Evolutionary conservation across 73 alveolate species (phyloP).

Genomic region (Paramecium tetraurelia): DNA sequence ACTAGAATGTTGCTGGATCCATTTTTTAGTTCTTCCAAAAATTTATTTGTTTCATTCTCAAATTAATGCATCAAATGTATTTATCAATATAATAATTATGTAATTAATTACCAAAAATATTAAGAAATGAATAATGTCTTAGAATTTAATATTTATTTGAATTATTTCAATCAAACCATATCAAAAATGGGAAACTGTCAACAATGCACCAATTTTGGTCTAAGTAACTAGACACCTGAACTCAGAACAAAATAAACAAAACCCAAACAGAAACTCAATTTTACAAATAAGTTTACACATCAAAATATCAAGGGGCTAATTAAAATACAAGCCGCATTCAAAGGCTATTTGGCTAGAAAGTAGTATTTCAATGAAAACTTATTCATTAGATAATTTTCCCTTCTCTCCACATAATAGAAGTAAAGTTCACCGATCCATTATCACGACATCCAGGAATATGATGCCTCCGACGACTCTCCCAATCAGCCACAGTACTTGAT

Average conservation of each 20-base stretch:
- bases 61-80: background rate
- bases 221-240: background rate
- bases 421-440: background rate
- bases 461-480: background rate
- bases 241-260: background rate
- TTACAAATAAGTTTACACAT: background rate
- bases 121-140: background rate
- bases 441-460: background rate
- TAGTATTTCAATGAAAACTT: background rate
- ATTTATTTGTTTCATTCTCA: conserved; percentile 30
- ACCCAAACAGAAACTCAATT: background rate
- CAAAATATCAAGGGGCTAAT: background rate
- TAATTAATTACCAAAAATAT: background rate
- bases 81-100: background rate
- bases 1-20: conserved; percentile 57
- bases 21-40: conserved; percentile 51
- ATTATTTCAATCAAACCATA: background rate
- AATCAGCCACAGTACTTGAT: background rate
- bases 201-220: background rate
- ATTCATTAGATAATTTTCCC: background rate
- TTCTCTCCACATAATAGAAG: background rate
- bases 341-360: conserved; percentile 14
- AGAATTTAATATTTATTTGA: background rate
- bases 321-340: background rate
- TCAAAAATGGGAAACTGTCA: conserved; percentile 2